Evolutionary conservation across 441 rosid species (phyloP).

Genomic region (Eruca vesicaria): DNA sequence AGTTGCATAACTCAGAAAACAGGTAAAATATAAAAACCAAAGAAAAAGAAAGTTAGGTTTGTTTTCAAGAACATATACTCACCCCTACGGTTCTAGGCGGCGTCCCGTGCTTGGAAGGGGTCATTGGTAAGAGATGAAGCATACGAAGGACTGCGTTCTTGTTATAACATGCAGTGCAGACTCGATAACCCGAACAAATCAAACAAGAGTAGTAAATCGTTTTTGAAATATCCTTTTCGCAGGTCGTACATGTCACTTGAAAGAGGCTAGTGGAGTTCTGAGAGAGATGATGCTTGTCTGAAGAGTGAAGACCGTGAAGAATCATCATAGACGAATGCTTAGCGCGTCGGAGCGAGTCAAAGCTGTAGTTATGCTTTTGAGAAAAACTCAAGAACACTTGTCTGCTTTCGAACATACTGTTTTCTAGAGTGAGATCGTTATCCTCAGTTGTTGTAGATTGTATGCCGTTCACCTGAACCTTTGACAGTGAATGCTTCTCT

Average conservation of each 20-base stretch:
- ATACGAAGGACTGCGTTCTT: neutral
- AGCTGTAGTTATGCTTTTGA: slow-evolving; percentile 54
- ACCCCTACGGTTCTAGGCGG: slow-evolving; percentile 12
- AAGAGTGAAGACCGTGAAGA: slow-evolving; percentile 54
- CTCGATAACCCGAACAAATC: slow-evolving; percentile 36
- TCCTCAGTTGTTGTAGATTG: slow-evolving; percentile 57
- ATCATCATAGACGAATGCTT: slow-evolving; percentile 86
- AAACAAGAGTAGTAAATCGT: slow-evolving; percentile 42
- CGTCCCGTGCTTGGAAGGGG: slow-evolving; percentile 1
- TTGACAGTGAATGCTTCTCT: slow-evolving; percentile 54
- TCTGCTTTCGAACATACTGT: slow-evolving; percentile 55
- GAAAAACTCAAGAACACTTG: slow-evolving; percentile 57
- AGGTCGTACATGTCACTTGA: slow-evolving; percentile 40
- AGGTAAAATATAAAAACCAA: neutral
- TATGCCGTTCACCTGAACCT: slow-evolving; percentile 51
- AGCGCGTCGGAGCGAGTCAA: slow-evolving; percentile 71
- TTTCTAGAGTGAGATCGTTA: slow-evolving; percentile 42
- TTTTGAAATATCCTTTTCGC: slow-evolving; percentile 37
- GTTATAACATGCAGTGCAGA: slow-evolving; percentile 48
- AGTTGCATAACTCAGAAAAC: neutral
- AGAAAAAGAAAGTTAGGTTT: neutral
- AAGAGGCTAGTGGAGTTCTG: neutral
- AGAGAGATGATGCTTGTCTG: neutral
- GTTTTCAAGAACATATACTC: neutral
- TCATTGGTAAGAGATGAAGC: slow-evolving; percentile 17